Evolutionary conservation across 495 filamentous ascomycete genomes (phyloP).

Genomic region (Penicillium macrosclerotiorum): DNA sequence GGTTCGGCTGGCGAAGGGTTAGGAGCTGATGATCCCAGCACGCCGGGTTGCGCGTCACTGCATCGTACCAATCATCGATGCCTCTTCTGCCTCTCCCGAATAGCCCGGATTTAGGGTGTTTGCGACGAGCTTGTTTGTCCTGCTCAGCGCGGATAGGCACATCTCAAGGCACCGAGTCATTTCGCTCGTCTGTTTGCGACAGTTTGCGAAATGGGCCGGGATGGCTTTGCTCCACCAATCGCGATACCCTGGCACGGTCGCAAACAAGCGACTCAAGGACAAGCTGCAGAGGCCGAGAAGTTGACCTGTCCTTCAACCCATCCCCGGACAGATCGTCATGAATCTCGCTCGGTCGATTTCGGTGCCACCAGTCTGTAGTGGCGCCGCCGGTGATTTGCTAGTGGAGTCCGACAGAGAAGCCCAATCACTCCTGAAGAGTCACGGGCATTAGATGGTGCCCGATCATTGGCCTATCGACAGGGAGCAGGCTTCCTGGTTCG

Average conservation of each 20-base stretch:
- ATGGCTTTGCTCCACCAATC: background rate
- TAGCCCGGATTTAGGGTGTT: background rate
- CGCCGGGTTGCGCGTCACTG: slow-evolving; percentile 2
- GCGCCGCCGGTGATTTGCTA: slow-evolving; percentile 7
- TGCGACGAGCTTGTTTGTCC: slow-evolving; percentile 6
- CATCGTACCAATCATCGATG: slow-evolving; percentile 4
- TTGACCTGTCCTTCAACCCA: slow-evolving; percentile 26
- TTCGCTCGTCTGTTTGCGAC: too few relatives aligned
- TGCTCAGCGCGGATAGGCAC: too few relatives aligned
- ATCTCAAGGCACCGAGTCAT: too few relatives aligned
- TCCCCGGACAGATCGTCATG: slow-evolving; percentile 12
- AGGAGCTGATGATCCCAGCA: background rate
- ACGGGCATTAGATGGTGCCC: background rate
- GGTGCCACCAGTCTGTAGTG: background rate
- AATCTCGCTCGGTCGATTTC: slow-evolving; percentile 13
- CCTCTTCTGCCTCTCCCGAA: slow-evolving; percentile 1
- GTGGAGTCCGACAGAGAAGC: background rate
- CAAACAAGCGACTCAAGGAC: too few relatives aligned
- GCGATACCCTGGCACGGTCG: background rate
- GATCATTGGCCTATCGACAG: slow-evolving; percentile 20
- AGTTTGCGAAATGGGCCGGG: background rate
- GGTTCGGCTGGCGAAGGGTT: slow-evolving; percentile 5
- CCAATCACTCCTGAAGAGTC: slow-evolving; percentile 2
- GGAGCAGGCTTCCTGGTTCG: background rate
- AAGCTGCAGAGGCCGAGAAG: too few relatives aligned